Evolutionary conservation across 495 filamentous ascomycete genomes (phyloP), one percentile per base, ranked within the genome.

Genomic region (Podospora didyma): DNA sequence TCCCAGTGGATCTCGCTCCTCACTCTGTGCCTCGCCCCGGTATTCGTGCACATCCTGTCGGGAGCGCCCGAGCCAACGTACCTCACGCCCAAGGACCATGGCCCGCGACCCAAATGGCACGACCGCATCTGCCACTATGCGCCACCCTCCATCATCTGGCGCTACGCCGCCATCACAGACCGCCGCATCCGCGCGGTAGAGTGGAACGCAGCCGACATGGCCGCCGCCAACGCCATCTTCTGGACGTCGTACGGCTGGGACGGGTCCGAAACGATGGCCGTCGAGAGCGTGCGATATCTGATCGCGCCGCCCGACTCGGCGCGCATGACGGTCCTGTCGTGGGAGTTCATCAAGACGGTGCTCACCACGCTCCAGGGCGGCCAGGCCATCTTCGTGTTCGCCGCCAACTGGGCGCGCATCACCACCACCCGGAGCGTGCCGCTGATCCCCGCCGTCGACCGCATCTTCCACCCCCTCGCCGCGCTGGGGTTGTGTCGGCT

Each of bases 131-230:
- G 65, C 45, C 62, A 61, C 35, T 72, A 64, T 51, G 69, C 69
- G 45, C 71, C 71, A 7, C 65, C 64, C 9, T 63, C 69, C 7
- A 71, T 72, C 11, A 21, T 72, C 12, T 74, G 66, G 66, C 64
- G 71, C 7, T 74, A 72, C 56, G 59, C 64, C 24, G 64, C 65
- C 10, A 69, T 70, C 44, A 44, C 62, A 3, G 65, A 69, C 56
- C 50, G 67, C 12, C 65, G 67, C 11, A 53, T 72, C 24, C 56
- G 69, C 17, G 65, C 69, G 6, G 52, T 39, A 23, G 3, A 34
- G 2, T 70, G 68, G 67, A 59, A 61, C 49, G 20, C 22, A 1
- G 28, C 28, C 6, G 57, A 61, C 14, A 57, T 70, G 56, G 63
- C 67, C 0, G 64, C 65, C 2, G 60, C 61, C 1, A 70, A 72